Conservation (phyloP, 805 yeast genomes). For the Candida chauliodis region DNA sequence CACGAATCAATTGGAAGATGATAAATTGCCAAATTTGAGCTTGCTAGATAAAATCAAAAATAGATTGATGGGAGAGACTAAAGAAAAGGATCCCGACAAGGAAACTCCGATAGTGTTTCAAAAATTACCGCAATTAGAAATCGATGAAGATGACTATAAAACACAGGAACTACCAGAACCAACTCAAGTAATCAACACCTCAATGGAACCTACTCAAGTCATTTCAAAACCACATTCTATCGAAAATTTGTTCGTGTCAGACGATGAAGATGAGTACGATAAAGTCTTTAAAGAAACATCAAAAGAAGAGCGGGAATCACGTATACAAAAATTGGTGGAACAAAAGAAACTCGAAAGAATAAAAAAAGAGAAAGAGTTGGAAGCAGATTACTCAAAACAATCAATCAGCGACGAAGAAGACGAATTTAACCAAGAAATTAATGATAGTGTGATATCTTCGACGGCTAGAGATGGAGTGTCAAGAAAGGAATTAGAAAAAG, state of each 20-base stretch:
- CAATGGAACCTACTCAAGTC: conserved; percentile 6
- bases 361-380: conserved; percentile 18
- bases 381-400: conserved; percentile 28
- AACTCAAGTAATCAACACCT: conserved; percentile 7
- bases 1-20: conserved; percentile 9
- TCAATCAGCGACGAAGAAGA: conserved; percentile 40
- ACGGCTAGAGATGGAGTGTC: conserved; percentile 13
- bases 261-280: conserved; percentile 4
- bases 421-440: conserved; percentile 24
- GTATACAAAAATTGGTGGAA: conserved; percentile 15
- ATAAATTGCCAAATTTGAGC: conserved; percentile 11
- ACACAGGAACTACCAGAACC: conserved; percentile 5
- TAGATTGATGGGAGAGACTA: conserved; percentile 20
- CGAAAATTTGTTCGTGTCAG: conserved; percentile 6
- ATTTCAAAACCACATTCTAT: conserved; percentile 1
- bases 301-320: conserved; percentile 5
- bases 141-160: conserved; percentile 15
- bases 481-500: conserved; percentile 25
- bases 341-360: conserved; percentile 16
- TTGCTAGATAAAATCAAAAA: conserved; percentile 24
- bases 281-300: neutral
- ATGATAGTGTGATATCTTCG: conserved; percentile 18
- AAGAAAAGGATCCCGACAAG: conserved; percentile 4
- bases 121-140: conserved; percentile 31
- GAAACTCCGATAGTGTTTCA: conserved; percentile 9